Evolutionary conservation across 805 yeast genomes (phyloP), one percentile per base, ranked within the genome.

Genomic region (Lipomyces chichibuensis): DNA sequence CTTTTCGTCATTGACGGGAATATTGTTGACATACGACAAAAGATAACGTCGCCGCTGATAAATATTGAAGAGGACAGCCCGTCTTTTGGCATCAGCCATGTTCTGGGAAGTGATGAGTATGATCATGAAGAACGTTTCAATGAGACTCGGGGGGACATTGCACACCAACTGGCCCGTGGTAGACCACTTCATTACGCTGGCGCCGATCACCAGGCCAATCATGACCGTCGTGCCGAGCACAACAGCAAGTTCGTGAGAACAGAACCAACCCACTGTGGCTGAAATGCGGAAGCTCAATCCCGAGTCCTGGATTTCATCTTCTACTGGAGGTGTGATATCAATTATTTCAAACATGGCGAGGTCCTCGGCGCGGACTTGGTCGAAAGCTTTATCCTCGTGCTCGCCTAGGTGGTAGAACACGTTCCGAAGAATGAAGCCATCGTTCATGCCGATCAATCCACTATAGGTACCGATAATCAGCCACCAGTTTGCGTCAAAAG

Each of bases 391-490:
- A 14, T 74, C 68, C 46, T 70, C 73, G 49, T 74, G 66, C 27
- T 52, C 23, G 5, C 74, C 72, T 29, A 72, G 74, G 35, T 80
- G 73, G 58, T 74, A 75, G 55, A 78, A 81, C 20, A 77, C 79
- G 62, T 80, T 77, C 71, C 84, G 75, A 49, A 81, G 72, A 49
- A 78, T 79, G 67, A 80, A 82, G 1, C 84, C 83, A 67, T 81
- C 84, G 57, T 79, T 62, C 67, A 80, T 81, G 0, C 84, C 84
- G 53, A 81, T 74, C 27, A 81, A 74, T 23, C 84, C 84, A 0
- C 84, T 80, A 66, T 82, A 81, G 1, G 84, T 81, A 58, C 84
- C 84, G 67, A 80, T 81, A 53, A 82, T 80, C 54, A 81, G 72
- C 83, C 83, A 81, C 84, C 84, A 81, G 64, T 80, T 75, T 58